Evolutionary conservation across 1,284 basidiomycete species (phyloP).

Genomic region (Papiliotrema flavescens): DNA sequence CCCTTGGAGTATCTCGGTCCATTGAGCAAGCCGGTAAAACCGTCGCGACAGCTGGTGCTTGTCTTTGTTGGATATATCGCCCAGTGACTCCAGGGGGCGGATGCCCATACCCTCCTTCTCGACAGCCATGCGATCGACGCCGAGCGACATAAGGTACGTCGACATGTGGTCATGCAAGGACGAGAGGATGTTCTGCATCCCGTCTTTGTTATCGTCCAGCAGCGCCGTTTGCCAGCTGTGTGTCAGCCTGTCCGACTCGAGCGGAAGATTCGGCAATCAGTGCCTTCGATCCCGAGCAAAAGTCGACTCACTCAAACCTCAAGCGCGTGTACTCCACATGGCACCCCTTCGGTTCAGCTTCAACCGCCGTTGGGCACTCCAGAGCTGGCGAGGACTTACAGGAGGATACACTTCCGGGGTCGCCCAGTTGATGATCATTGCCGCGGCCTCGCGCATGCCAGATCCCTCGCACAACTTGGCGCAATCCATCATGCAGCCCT

Average conservation of each 20-base stretch:
- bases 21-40: constrained; percentile 34
- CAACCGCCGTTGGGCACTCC: not conserved
- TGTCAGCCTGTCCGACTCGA: not conserved
- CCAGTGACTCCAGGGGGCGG: constrained; percentile 13
- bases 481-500: constrained; percentile 35
- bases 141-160: constrained; percentile 17
- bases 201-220: constrained; percentile 3
- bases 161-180: constrained; percentile 22
- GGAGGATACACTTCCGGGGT: constrained; percentile 20
- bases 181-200: constrained; percentile 10
- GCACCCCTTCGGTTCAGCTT: constrained; percentile 24
- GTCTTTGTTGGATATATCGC: not conserved
- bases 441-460: constrained; percentile 31
- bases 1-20: constrained; percentile 32
- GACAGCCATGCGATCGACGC: constrained; percentile 10
- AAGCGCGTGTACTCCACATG: constrained; percentile 38
- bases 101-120: constrained; percentile 23
- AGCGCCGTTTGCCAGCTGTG: constrained; percentile 11
- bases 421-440: constrained; percentile 23
- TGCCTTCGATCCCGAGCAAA: constrained; percentile 2
- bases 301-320: constrained; percentile 20
- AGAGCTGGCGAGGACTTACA: constrained; percentile 16
- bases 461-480: constrained; percentile 39
- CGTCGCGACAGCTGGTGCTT: constrained; percentile 23
- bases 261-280: constrained; percentile 19